Conservation (phyloP, 371 early-diverging fungal genomes). For the Mucor mucedo region DNA sequence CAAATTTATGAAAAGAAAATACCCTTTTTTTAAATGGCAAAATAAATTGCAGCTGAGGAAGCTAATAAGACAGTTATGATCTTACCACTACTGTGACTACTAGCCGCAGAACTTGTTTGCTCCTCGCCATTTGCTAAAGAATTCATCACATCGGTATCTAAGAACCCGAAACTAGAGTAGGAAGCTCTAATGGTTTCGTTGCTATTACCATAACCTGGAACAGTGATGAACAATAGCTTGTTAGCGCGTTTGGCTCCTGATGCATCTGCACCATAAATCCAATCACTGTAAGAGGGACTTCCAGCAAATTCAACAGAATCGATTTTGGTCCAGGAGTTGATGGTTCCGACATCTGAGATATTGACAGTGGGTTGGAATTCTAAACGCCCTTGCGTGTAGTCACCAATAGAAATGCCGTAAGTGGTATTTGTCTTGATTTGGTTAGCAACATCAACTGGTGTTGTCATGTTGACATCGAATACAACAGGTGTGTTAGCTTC, state of each 20-base stretch:
- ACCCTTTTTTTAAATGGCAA: not conserved
- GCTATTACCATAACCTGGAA: slow-evolving; percentile 23
- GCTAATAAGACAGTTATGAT: not conserved
- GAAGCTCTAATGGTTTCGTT: slow-evolving; percentile 2
- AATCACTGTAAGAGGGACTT: slow-evolving; percentile 19
- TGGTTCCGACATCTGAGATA: slow-evolving; percentile 19
- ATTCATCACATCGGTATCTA: slow-evolving; percentile 50
- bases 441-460: slow-evolving; percentile 39
- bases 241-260: slow-evolving; percentile 15
- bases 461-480: slow-evolving; percentile 51
- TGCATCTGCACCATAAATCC: slow-evolving; percentile 35
- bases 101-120: not conserved
- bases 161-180: slow-evolving; percentile 43
- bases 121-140: slow-evolving; percentile 19
- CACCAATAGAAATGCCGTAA: slow-evolving; percentile 47
- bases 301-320: slow-evolving; percentile 11
- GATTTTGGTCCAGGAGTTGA: slow-evolving; percentile 1
- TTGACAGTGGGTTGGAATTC: slow-evolving; percentile 46
- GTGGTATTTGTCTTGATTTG: slow-evolving; percentile 52
- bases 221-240: slow-evolving; percentile 26
- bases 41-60: not conserved
- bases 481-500: slow-evolving; percentile 3
- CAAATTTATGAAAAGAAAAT: not conserved
- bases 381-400: slow-evolving; percentile 46
- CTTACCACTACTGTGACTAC: not conserved